Base-by-base conservation (phyloP, 2,329 filamentous ascomycete genomes). In the Trichoderma oligosporum region DNA sequence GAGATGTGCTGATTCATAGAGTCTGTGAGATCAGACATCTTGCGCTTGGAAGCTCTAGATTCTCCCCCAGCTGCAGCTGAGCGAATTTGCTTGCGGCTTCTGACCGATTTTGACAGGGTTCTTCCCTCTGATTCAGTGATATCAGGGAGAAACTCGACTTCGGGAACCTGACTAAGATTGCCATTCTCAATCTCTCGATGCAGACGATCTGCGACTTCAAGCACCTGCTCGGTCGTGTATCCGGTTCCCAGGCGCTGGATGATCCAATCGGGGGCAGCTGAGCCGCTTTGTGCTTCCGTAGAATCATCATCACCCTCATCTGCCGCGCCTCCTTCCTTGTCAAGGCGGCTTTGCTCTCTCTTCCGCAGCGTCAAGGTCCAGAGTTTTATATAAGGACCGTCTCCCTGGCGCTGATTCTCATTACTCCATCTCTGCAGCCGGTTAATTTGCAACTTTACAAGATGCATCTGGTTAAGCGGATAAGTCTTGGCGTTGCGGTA, bases 401-500 rank as follows among this genome's bases (percentile, higher is more conserved):
- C 64, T 22, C 63, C 66, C 14, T 61, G 60, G 27, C 61, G 65
- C 35, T 70, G 64, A 59, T 85, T 83, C 3, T 71, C 65, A 29
- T 80, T 73, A 59, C 79, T 83, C 87, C 87, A 91, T 0, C 73
- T 71, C 61, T 86, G 78, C 46, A 91, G 80, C 0, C 82, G 78
- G 8, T 76, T 69, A 36, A 91, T 80, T 63, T 89, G 86, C 29
- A 78, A 75, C 54, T 81, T 73, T 0, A 91, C 80, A 1, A 90
- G 76, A 2, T 83, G 78, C 56, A 84, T 84, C 67, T 91, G 87
- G 0, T 80, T 68, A 68, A 80, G 72, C 51, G 82, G 82, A 68
- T 87, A 82, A 20, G 84, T 79, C 31, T 78, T 75, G 1, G 78
- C 77, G 53, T 84, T 84, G n/a, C 86, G 80, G 67, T 91, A 92